Base-by-base conservation (phyloP, 192 early-diverging fungal genomes). In the Helicostylum pulchrum region DNA sequence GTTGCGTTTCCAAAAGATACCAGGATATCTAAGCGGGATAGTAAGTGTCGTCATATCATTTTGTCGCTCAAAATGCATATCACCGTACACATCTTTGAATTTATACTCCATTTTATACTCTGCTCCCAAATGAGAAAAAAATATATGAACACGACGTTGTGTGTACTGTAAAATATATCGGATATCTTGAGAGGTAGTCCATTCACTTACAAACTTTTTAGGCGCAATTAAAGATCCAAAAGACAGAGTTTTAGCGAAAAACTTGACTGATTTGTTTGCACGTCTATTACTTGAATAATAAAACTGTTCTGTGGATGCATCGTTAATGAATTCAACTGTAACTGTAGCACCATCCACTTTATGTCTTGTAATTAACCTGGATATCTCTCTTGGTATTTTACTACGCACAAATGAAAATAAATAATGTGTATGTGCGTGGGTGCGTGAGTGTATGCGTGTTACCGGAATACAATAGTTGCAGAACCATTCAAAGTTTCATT, bases 21-120 rank as follows among this genome's bases (percentile, higher is more conserved):
- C 69, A 1, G 83, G 79, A 53, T 64, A 71, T 7, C 70, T 71
- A 3, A 79, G 52, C 8, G 66, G 55, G 8, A 85, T 73, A 1
- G 77, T 83, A 32, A 83, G 30, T 12, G 61, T 53, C 0, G 56
- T 34, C 0, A 12, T 31, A 19, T 71, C 19, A 5, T 26, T 45
- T 0, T 70, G 23, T 8, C 58, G 7, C 34, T 76, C 71, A 0
- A 76, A 39, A 9, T 53, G 34, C 0, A 64, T 53, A 15, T 68
- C 67, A 0, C 54, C 68, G 10, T 51, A 43, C 0, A 80, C 44
- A 53, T 74, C 65, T 39, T 80, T 74, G 23, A 80, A 80, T 32
- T 52, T 62, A 19, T 53, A 52, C 43, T 80, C 78, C 43, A 77
- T 5, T 31, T 57, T 52, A 19, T 72, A 70, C 0, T 54, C 30